Evolutionary conservation across 768 basidiomycete species (phyloP), one percentile per base, ranked within the genome.

Genomic region (Russula sp.): DNA sequence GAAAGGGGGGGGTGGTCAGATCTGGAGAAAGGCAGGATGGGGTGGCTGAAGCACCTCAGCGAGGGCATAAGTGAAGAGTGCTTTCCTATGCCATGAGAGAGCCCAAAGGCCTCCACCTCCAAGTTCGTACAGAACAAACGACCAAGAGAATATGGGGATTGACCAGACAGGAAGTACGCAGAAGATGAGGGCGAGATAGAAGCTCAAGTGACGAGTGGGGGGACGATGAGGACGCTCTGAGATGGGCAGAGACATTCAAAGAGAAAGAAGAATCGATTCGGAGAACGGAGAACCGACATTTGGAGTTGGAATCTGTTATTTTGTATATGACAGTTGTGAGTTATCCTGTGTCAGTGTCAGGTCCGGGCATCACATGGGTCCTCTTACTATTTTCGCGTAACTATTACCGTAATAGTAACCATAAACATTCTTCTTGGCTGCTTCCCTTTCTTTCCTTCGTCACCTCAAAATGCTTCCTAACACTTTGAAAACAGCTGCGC

Each of bases 121-220:
- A 45, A 88, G 70, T 49, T 81, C 73, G 70, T 78, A 78, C 65
- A 78, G 50, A 48, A 80, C 81, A 69, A 83, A 89, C 7, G 73
- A 70, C 89, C 90, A 92, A 22, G 86, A 81, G 27, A 85, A 68
- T 10, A 88, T 85, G 7, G 82, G 75, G 40, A 82, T 71, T 6
- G 81, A 80, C 82, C 87, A 88, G 59, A 91, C 66, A 8, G 90
- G 89, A 5, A 81, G 68, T 61, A 90, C 81, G 59, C 82, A 68
- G 52, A 78, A 64, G 62, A 85, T 61, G 40, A 91, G 75, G 64
- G 83, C 84, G 57, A 82, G 31, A 66, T 85, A 88, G 70, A 84
- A 91, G 7, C 81, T 82, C 47, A 73, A 65, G 35, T 76, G 68
- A 58, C 83, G 81, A 48, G 70, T 66, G 10, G 77, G 79, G 1